Evolutionary conservation across 2,329 filamentous ascomycete genomes (phyloP), one percentile per base, ranked within the genome.

Genomic region (Drechslerella stenobrocha): DNA sequence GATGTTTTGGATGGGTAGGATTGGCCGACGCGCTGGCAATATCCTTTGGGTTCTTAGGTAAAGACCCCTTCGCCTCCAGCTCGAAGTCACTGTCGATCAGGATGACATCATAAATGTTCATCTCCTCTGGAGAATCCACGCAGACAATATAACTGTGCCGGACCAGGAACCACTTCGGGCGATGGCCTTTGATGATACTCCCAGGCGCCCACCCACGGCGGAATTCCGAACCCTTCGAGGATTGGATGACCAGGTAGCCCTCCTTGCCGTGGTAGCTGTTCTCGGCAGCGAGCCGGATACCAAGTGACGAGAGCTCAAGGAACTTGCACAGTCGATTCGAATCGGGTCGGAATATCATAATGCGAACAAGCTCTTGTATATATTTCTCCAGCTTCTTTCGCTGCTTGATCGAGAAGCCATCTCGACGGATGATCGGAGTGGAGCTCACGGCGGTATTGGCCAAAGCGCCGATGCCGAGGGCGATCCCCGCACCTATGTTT

Each of bases 41-140:
- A 34, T 87, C 82, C 71, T 82, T 81, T 4, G 83, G 79, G 45
- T 79, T 80, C 63, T 73, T 80, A 73, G 70, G 77, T 75, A 71
- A 77, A 74, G 69, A 80, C 46, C 83, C 84, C 77, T 90, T 90
- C 57, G 88, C 84, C 70, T 90, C 85, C 50, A 96, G 85, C 52
- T 83, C 81, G 77, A 98, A 98, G 73, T 88, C 87, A 1, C 88
- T 82, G 75, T 98, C 93, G 23, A 97, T 89, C n/a, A 98, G 81
- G 76, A 96, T 97, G 20, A 98, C 93, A 77, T 98, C 95, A 75
- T 96, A 96, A 30, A 97, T 95, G 74, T 96, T 92, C 88, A 97
- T 95, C 73, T 95, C 95, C 76, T 97, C 92, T 0, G 93, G 93
- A 0, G 93, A 96, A 75, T 97, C 92, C n/a, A 97, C 91, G 72